These are phyloP conservation scores for Nemania abortiva DNA, from an alignment of 2,329 filamentous ascomycete genomes.

Conservation along the genomic window DNA sequence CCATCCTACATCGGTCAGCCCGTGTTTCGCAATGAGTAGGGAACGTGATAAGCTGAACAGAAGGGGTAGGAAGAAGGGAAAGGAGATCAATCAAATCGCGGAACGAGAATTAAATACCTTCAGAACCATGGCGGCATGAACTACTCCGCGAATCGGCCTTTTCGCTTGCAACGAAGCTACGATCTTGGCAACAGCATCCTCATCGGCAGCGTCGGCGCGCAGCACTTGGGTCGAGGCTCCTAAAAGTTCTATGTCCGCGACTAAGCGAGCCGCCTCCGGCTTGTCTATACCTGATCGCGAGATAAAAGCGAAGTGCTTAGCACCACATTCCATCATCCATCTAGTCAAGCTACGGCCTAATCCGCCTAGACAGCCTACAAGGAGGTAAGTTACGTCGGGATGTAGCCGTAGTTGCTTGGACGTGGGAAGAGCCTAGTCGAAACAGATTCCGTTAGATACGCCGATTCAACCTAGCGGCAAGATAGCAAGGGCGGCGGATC, in stretches of 20 bases:
- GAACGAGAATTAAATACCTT: constrained; percentile 20
- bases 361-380: constrained; percentile 55
- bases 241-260: constrained; percentile 21
- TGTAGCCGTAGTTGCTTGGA: constrained; percentile 29
- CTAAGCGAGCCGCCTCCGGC: constrained; percentile 43
- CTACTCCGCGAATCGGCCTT: constrained; percentile 42
- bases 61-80: neutral
- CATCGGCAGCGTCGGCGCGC: constrained; percentile 31
- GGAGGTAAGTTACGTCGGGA: constrained; percentile 48
- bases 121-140: constrained; percentile 48
- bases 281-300: constrained; percentile 49
- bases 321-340: constrained; percentile 53
- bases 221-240: constrained; percentile 33
- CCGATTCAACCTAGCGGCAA: neutral
- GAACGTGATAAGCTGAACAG: too few species aligned
- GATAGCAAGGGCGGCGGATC: neutral
- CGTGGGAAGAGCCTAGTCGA: constrained; percentile 10
- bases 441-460: constrained; percentile 9
- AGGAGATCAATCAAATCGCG: too few species aligned
- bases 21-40: neutral
- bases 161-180: constrained; percentile 24
- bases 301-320: constrained; percentile 51
- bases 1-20: constrained; percentile 35
- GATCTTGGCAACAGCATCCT: constrained; percentile 17
- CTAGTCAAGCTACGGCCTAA: constrained; percentile 51